A percentile compares a stretch with the other conserved stretches of the same genome.
These are phyloP conservation scores for Elaeagnus macrophylla DNA, from an alignment of 306 rosid species.

Conservation along the genomic window DNA sequence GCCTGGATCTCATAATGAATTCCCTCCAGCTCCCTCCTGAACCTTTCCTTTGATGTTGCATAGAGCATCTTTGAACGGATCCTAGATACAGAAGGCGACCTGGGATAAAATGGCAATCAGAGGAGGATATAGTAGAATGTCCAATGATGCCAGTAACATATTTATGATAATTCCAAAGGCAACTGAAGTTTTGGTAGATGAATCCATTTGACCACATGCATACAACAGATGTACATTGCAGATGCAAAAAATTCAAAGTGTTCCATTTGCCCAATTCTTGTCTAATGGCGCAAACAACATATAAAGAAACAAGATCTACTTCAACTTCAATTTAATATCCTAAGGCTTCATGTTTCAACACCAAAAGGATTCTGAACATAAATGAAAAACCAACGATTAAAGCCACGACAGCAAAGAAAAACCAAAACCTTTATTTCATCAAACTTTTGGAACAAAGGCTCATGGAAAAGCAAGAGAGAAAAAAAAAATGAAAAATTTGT, in stretches of 20 bases:
- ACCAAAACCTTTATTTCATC: too few species aligned
- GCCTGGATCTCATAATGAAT: slow-evolving; percentile 87
- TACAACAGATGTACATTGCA: too few species aligned
- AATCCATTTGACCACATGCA: too few species aligned
- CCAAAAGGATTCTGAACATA: not conserved
- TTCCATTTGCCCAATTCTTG: not conserved
- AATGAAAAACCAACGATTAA: not conserved
- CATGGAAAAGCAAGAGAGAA: not conserved
- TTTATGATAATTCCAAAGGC: too few species aligned
- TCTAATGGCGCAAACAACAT: not conserved
- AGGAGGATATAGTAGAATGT: not conserved
- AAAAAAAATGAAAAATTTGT: not conserved
- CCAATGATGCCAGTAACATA: not conserved
- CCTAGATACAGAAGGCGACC: slow-evolving; percentile 70
- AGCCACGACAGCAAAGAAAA: not conserved
- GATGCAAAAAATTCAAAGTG: too few species aligned
- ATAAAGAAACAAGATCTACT: not conserved
- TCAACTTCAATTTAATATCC: not conserved
- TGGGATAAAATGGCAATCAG: slow-evolving; percentile 17
- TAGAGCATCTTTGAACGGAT: slow-evolving; percentile 80
- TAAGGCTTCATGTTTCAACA: not conserved
- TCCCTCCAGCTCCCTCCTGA: slow-evolving; percentile 70
- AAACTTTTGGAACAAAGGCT: too few species aligned
- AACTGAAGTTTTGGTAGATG: too few species aligned
- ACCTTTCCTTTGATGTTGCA: slow-evolving; percentile 74